Evolutionary conservation across 805 yeast species (phyloP).

Genomic region (Cyberlindnera veronae): DNA sequence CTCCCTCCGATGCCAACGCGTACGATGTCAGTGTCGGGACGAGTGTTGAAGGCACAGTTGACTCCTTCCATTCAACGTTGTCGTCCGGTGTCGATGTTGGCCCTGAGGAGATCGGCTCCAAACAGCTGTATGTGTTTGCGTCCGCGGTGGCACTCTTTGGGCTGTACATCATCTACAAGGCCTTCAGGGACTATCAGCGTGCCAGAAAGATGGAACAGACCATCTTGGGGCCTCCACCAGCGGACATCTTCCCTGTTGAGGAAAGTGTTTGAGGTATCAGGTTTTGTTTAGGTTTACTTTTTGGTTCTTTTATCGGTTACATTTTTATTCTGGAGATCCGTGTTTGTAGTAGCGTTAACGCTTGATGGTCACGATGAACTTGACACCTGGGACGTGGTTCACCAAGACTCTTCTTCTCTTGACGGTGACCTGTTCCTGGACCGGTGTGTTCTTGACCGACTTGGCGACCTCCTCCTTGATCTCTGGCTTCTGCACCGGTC

Average conservation of each 20-base stretch:
- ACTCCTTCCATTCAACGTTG: slow-evolving; percentile 23
- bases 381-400: slow-evolving; percentile 17
- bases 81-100: slow-evolving; percentile 19
- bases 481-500: slow-evolving; percentile 12
- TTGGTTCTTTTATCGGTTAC: no score
- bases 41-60: slow-evolving; percentile 25
- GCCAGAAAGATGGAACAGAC: slow-evolving; percentile 75
- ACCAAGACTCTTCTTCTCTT: slow-evolving; percentile 13
- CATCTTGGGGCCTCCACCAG: slow-evolving; percentile 47
- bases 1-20: slow-evolving; percentile 57
- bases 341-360: background rate
- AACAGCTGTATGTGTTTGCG: slow-evolving; percentile 41
- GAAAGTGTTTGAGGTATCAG: background rate
- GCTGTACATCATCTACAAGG: slow-evolving; percentile 55
- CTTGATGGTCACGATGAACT: slow-evolving; percentile 18
- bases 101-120: slow-evolving; percentile 6
- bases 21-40: slow-evolving; percentile 39
- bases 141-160: slow-evolving; percentile 68
- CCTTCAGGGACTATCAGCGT: slow-evolving; percentile 66
- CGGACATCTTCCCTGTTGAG: slow-evolving; percentile 15
- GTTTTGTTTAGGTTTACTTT: background rate
- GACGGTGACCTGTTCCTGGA: slow-evolving; percentile 1
- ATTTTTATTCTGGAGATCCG: no score
- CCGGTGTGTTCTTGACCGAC: slow-evolving; percentile 16
- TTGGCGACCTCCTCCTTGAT: background rate